Percentiles rank a stretch among this genome's conserved stretches.
Evolutionary conservation across 148 eudicot genomes (phyloP).

Genomic region (Simmondsia chinensis): DNA sequence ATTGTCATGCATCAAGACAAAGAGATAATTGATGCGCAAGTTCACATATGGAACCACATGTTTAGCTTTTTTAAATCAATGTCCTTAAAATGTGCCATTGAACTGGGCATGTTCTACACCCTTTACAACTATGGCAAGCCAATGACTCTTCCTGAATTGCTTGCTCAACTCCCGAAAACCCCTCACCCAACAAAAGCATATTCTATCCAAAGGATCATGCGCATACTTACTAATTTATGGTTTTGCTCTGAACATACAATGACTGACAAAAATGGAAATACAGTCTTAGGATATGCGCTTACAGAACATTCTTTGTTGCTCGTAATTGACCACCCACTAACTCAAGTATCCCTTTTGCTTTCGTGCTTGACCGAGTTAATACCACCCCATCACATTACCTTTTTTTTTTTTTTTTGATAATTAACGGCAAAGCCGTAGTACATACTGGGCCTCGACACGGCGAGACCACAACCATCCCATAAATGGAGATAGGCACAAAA

Average conservation of each 20-base stretch:
- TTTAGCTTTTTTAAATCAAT: conserved; percentile 12
- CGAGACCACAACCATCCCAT: no score
- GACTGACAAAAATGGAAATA: no score
- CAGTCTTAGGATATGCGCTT: conserved; percentile 8
- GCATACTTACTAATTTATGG: conserved; percentile 16
- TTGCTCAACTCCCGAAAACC: background rate
- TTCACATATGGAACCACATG: conserved; percentile 18
- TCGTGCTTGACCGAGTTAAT: conserved; percentile 10
- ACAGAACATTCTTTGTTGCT: conserved; percentile 20
- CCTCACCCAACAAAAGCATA: conserved; percentile 9
- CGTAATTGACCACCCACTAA: conserved; percentile 11
- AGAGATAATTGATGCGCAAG: conserved; percentile 18
- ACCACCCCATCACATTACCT: conserved; percentile 12
- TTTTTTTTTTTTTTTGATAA: no score
- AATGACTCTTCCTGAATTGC: conserved; percentile 12
- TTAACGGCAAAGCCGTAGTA: no score
- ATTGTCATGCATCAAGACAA: background rate
- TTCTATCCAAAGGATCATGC: conserved; percentile 12
- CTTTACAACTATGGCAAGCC: conserved; percentile 22
- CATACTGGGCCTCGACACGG: no score
- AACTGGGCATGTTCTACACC: conserved; percentile 19
- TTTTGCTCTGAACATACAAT: conserved; percentile 2
- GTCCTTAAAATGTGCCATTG: conserved; percentile 28
- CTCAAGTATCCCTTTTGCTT: conserved; percentile 7
- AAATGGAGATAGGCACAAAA: no score